A percentile compares a stretch with the other conserved stretches of the same genome.
Evolutionary conservation across 1,284 basidiomycete genomes (phyloP).

Genomic region (Fomitopsis schrenkii): DNA sequence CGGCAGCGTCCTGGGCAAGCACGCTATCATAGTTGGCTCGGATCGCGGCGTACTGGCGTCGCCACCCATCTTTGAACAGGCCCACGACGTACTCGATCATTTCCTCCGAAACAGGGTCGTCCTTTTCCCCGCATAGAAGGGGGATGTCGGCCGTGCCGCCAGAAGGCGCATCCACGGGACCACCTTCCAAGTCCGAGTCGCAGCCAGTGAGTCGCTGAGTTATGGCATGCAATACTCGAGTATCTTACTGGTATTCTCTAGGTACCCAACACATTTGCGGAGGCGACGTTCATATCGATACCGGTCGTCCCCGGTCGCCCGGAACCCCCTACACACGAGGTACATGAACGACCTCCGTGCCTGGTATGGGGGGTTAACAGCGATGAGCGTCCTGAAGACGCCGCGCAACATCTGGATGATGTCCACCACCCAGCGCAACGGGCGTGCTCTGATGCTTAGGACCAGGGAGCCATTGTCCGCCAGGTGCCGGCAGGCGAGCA

Average conservation of each 20-base stretch:
- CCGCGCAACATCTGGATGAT: conserved; percentile 9
- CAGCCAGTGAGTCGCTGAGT: neutral
- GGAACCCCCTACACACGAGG: conserved; percentile 15
- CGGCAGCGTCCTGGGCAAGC: neutral
- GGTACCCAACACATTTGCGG: neutral
- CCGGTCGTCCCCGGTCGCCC: conserved; percentile 2
- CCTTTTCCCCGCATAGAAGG: neutral
- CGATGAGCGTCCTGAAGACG: conserved; percentile 7
- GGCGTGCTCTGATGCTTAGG: neutral
- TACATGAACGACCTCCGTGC: conserved; percentile 11
- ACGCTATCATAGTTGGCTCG: neutral
- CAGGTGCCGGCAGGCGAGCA: neutral
- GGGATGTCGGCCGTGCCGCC: neutral
- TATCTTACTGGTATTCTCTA: neutral
- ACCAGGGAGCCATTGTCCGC: neutral
- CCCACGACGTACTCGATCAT: neutral
- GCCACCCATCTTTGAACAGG: neutral
- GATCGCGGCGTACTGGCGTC: neutral
- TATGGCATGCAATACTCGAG: neutral
- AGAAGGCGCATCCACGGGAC: neutral
- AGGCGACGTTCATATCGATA: neutral
- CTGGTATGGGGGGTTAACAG: conserved; percentile 6
- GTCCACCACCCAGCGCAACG: conserved; percentile 7
- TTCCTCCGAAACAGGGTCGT: neutral
- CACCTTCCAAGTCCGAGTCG: neutral